A percentile compares a stretch with the other conserved stretches of the same genome.
Evolutionary conservation across 495 filamentous ascomycete species (phyloP).

Genomic region (Lentithecium fluviatile): DNA sequence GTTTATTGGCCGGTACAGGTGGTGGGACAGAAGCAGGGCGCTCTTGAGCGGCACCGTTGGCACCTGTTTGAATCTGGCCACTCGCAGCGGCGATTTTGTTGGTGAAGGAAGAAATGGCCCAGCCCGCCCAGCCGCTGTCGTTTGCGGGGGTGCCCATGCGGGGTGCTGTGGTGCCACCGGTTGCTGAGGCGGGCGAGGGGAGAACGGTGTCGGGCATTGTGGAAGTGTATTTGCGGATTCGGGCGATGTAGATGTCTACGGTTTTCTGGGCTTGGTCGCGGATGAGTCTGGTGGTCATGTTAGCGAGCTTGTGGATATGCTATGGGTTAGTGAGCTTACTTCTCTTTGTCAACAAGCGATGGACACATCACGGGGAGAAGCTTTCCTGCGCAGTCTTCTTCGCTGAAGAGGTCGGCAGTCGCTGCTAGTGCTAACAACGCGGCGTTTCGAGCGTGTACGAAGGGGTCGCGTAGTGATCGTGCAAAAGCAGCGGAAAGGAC

Average conservation of each 20-base stretch:
- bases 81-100: conserved; percentile 82
- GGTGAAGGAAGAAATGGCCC: conserved; percentile 98
- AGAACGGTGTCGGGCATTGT: conserved; percentile 79
- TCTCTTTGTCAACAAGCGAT: conserved; percentile 81
- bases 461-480: conserved; percentile 85
- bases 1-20: conserved; percentile 4
- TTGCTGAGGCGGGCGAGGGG: conserved; percentile 46
- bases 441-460: conserved; percentile 88
- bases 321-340: conserved; percentile 46
- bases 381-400: conserved; percentile 83
- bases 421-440: conserved; percentile 80
- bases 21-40: conserved; percentile 37
- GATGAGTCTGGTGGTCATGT: conserved; percentile 51
- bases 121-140: conserved; percentile 83
- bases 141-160: conserved; percentile 75
- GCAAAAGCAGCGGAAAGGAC: conserved; percentile 90
- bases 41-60: conserved; percentile 35
- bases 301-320: conserved; percentile 30
- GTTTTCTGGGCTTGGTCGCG: conserved; percentile 91
- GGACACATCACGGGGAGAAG: conserved; percentile 83
- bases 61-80: conserved; percentile 71
- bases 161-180: conserved; percentile 47
- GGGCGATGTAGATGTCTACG: conserved; percentile 82
- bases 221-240: conserved; percentile 71
- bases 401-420: conserved; percentile 80